A percentile compares a stretch with the other conserved stretches of the same genome.
Evolutionary conservation across 2,329 filamentous ascomycete species (phyloP).

Genomic region (Diplodia scrobiculata): DNA sequence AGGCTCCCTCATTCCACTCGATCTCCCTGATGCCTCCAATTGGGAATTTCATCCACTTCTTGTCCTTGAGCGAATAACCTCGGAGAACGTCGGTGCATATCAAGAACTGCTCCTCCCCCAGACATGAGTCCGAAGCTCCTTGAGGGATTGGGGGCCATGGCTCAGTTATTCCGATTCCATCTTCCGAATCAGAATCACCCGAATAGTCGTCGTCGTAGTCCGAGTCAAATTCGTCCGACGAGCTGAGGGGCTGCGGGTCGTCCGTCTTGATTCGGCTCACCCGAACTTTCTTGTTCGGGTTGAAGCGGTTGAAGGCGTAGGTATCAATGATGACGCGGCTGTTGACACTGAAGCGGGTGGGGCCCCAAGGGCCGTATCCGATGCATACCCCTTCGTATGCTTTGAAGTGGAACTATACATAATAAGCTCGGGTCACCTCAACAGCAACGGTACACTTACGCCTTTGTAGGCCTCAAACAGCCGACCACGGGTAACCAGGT

Average conservation of each 20-base stretch:
- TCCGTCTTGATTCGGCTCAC: slow-evolving; percentile 16
- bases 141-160: slow-evolving; percentile 3
- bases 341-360: slow-evolving; percentile 33
- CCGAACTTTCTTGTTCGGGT: slow-evolving; percentile 29
- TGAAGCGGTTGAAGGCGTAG: slow-evolving; percentile 42
- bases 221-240: slow-evolving; percentile 2
- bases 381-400: slow-evolving; percentile 33
- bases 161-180: neutral
- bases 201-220: slow-evolving; percentile 10
- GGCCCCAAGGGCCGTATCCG: slow-evolving; percentile 30
- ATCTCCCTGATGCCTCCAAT: slow-evolving; percentile 36
- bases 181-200: slow-evolving; percentile 8
- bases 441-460: neutral
- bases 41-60: slow-evolving; percentile 32
- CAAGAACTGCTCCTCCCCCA: slow-evolving; percentile 31
- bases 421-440: neutral
- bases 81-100: slow-evolving; percentile 31
- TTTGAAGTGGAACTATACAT: slow-evolving; percentile 30
- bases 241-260: neutral
- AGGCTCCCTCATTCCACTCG: slow-evolving; percentile 39
- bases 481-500: slow-evolving; percentile 48
- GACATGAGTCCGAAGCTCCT: neutral
- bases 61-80: slow-evolving; percentile 33
- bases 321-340: slow-evolving; percentile 54
- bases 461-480: slow-evolving; percentile 50